These are phyloP conservation scores for Geranium rotundifolium DNA, from an alignment of 345 rosid genomes.

Conservation along the genomic window DNA sequence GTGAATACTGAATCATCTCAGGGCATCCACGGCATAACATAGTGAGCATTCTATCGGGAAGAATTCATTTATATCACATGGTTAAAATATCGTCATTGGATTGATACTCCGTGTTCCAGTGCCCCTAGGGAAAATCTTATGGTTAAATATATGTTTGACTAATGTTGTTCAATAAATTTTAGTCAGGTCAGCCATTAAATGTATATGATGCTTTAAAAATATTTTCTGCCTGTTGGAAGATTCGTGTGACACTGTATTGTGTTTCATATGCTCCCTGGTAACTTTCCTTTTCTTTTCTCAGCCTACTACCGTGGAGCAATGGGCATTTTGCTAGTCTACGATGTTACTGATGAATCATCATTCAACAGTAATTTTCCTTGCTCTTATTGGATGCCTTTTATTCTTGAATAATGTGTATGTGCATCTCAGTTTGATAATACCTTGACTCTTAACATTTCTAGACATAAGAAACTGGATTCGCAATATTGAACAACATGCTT, in stretches of 20 bases:
- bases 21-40: neutral
- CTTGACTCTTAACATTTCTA: conserved; percentile 9
- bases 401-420: neutral
- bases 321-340: conserved; percentile 86
- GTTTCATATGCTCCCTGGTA: neutral
- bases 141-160: no score
- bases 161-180: no score
- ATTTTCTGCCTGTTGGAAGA: neutral
- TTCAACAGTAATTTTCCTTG: conserved; percentile 48
- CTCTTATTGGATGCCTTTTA: neutral
- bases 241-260: neutral
- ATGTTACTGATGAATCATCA: conserved; percentile 86
- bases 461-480: conserved; percentile 98
- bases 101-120: no score
- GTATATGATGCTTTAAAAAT: no score
- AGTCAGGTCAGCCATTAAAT: no score
- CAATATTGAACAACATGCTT: conserved; percentile 95
- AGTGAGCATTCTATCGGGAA: no score
- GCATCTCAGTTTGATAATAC: neutral
- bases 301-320: conserved; percentile 91
- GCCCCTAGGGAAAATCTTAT: no score
- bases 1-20: neutral
- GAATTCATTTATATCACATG: no score
- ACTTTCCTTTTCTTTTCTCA: conserved; percentile 16
- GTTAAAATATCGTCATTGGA: no score